These are phyloP conservation scores for Nakaseomyces uthaithaninus DNA, from an alignment of 1,139 yeast species.

Conservation along the genomic window DNA sequence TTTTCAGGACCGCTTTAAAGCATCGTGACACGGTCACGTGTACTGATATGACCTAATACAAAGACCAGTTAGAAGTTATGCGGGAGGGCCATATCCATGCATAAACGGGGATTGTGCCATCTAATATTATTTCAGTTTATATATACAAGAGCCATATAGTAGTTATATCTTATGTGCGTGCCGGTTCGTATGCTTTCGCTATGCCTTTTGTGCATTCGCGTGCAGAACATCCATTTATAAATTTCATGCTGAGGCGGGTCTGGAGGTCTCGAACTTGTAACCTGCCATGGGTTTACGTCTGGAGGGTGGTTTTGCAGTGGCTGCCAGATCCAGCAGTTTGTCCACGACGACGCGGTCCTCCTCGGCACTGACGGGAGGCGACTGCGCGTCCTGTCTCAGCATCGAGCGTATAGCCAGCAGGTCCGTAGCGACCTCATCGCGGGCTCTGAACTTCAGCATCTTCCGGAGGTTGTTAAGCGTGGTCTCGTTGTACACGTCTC, in stretches of 20 bases:
- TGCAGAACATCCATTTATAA: too few species aligned
- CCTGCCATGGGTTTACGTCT: not conserved
- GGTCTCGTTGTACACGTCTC: conserved; percentile 12
- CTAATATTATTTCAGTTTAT: too few species aligned
- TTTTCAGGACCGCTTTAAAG: too few species aligned
- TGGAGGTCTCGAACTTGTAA: conserved; percentile 1
- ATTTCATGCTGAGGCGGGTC: not conserved
- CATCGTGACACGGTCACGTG: too few species aligned
- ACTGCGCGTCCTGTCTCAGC: conserved; percentile 14
- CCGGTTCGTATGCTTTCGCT: too few species aligned
- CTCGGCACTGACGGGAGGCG: conserved; percentile 14
- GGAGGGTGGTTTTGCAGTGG: not conserved
- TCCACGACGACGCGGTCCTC: conserved; percentile 13
- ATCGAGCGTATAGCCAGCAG: conserved; percentile 18
- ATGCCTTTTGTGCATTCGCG: too few species aligned
- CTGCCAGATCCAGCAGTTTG: conserved; percentile 10
- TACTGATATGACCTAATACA: too few species aligned
- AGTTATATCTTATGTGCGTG: too few species aligned
- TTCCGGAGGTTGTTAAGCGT: conserved; percentile 25
- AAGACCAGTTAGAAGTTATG: too few species aligned
- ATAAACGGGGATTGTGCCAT: too few species aligned
- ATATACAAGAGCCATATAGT: too few species aligned
- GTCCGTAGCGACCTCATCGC: conserved; percentile 18
- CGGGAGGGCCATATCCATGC: too few species aligned
- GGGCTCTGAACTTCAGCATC: conserved; percentile 18